phyloP scores from a whole-genome alignment of 768 basidiomycete species.

The Suillus plorans region DNA sequence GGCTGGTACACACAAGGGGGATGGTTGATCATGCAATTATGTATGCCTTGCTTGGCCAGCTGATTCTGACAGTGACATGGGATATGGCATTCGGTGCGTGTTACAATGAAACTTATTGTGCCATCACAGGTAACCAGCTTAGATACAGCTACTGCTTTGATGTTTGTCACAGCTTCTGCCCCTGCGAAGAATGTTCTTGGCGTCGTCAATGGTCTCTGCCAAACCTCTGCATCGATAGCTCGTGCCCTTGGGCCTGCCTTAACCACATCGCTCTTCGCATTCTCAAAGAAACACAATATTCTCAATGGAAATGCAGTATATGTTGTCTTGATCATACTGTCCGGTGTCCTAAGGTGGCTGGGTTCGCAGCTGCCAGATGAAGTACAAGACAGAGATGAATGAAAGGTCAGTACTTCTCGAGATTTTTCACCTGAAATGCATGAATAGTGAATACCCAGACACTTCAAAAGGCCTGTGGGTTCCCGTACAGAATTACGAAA shows the following conservation, averaged over 20 bases:
- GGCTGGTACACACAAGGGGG: slow-evolving; percentile 31
- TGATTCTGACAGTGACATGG: slow-evolving; percentile 30
- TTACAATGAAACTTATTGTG: background rate
- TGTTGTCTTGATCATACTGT: slow-evolving; percentile 36
- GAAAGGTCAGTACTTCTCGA: background rate
- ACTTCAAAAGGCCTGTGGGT: background rate
- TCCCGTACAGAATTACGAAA: background rate
- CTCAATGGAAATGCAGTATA: slow-evolving; percentile 54
- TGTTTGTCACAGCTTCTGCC: slow-evolving; percentile 52
- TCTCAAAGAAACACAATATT: slow-evolving; percentile 47
- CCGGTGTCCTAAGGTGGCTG: slow-evolving; percentile 30
- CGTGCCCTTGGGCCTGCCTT: slow-evolving; percentile 50
- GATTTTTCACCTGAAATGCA: background rate
- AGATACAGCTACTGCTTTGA: slow-evolving; percentile 46
- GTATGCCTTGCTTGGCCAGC: slow-evolving; percentile 32
- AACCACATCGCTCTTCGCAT: slow-evolving; percentile 52
- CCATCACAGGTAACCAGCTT: slow-evolving; percentile 4
- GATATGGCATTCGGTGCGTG: slow-evolving; percentile 44
- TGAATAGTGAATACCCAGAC: background rate
- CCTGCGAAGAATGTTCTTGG: slow-evolving; percentile 55
- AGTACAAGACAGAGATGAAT: slow-evolving; percentile 35
- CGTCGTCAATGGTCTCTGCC: slow-evolving; percentile 56
- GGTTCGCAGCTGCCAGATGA: slow-evolving; percentile 40
- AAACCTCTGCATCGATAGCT: slow-evolving; percentile 44
- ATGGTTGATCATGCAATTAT: slow-evolving; percentile 38